Evolutionary conservation across 164 flowering plant genomes (phyloP).

Genomic region (Magnolia sinica): DNA sequence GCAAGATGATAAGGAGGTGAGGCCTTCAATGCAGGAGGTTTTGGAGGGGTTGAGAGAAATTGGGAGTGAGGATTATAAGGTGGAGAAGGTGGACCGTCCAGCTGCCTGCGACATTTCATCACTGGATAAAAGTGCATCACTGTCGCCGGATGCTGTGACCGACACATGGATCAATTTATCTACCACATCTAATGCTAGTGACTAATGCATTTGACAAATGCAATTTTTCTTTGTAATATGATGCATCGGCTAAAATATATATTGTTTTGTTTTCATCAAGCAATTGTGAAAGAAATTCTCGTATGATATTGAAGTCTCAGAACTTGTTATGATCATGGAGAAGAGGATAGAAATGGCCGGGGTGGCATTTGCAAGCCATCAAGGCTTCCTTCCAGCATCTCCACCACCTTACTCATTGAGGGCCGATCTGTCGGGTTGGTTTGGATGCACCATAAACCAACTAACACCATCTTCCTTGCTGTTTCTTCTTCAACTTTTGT

Average conservation of each 20-base stretch:
- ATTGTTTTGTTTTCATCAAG: background rate
- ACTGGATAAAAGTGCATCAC: conserved; percentile 30
- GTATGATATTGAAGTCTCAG: background rate
- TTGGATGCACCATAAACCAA: conserved; percentile 15
- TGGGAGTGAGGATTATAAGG: too few species aligned
- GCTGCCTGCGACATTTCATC: conserved; percentile 27
- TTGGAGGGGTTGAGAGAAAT: too few species aligned
- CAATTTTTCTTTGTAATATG: too few species aligned
- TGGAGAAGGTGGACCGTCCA: conserved; percentile 21
- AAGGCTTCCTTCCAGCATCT: conserved; percentile 12
- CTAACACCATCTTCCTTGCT: conserved; percentile 8
- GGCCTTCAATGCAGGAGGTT: conserved; percentile 46
- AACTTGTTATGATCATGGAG: background rate
- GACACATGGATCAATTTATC: conserved; percentile 32
- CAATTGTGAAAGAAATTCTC: background rate
- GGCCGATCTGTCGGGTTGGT: conserved; percentile 1
- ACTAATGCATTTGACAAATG: background rate
- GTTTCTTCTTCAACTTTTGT: background rate
- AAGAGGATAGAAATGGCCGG: background rate
- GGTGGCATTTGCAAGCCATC: conserved; percentile 3
- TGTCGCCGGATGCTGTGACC: conserved; percentile 37
- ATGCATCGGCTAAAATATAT: too few species aligned
- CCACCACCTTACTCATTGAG: conserved; percentile 10
- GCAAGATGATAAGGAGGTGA: conserved; percentile 59
- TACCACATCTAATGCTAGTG: conserved; percentile 19